Base-by-base conservation (phyloP, 129 eudicot species). In the Flaveria bidentis region DNA sequence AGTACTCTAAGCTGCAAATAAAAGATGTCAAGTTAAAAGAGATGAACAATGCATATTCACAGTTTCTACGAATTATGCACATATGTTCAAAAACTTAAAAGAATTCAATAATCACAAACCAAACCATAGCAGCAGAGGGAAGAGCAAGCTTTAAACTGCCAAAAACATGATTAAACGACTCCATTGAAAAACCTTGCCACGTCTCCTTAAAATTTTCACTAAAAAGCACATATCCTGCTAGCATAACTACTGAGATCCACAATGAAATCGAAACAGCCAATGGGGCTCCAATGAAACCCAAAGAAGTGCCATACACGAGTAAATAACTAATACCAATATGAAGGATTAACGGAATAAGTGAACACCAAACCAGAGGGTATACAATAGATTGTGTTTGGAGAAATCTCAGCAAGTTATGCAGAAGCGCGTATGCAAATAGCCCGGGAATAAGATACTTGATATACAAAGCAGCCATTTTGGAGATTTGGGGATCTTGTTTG, bases 101-200 rank as follows among this genome's bases (percentile, higher is more conserved):
- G 11, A 36, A 69, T 16, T 7, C 0, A 30, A 41, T 4, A 57
- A n/a, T 39, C 3, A 81, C 92, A 72, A 3, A 93, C 98, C 98
- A 93, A 41, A 93, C 92, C 97, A 90, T 93, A 30, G 89, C 98
- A 33, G 97, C 98, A 30, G 96, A 90, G 41, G 98, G 97, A 28
- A 93, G 41, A 60, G 98, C 97, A 39, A 93, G 85, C 86, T 93
- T 93, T 76, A 90, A 77, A 58, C 74, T 86, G 16, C 72, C 7
- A 53, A 69, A 22, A 63, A 93, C 67, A 67, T 83, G 68, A 67
- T 60, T 9, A 13, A 84, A 82, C 0, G 97, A 78, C 89, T 93
- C 96, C 60, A 63, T 51, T 2, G 89, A 79, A 44, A 93, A 80
- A 11, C 97, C 96, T 7, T 62, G 62, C 98, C 98, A 90, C 9